phyloP scores from a whole-genome alignment of 208 protist genomes.

The Endotrypanum monterogeii region DNA sequence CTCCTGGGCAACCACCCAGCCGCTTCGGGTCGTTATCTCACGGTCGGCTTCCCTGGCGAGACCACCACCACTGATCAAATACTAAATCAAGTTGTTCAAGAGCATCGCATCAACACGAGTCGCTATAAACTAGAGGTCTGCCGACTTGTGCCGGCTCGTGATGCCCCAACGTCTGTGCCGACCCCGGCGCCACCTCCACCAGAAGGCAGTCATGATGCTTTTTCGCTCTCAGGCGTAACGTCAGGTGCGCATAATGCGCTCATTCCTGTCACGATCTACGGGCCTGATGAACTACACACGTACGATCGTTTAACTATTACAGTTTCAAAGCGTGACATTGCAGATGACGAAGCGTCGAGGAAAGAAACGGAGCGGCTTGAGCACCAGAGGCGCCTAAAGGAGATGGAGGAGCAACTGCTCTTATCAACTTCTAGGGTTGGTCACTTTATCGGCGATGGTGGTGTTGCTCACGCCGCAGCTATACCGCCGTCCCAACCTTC shows the following conservation, averaged over 20 bases:
- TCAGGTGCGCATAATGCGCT: slow-evolving; percentile 2
- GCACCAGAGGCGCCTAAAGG: slow-evolving; percentile 34
- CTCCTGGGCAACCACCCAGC: slow-evolving; percentile 79
- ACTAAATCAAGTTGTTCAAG: slow-evolving; percentile 51
- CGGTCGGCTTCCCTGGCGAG: slow-evolving; percentile 66
- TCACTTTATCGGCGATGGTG: neutral
- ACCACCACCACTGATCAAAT: slow-evolving; percentile 40
- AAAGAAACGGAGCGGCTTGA: slow-evolving; percentile 38
- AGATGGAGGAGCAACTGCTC: slow-evolving; percentile 51
- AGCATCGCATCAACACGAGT: slow-evolving; percentile 77
- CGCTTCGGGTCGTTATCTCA: slow-evolving; percentile 70
- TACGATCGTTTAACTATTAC: slow-evolving; percentile 74
- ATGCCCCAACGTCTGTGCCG: slow-evolving; percentile 9
- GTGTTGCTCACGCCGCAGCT: neutral
- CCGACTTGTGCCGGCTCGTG: slow-evolving; percentile 18
- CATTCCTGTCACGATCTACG: slow-evolving; percentile 12
- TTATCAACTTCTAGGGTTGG: neutral
- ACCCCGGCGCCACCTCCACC: neutral
- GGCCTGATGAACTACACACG: slow-evolving; percentile 42
- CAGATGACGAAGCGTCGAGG: slow-evolving; percentile 43
- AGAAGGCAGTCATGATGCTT: neutral
- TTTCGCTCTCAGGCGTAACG: neutral
- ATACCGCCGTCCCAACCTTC: neutral
- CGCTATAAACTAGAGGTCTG: slow-evolving; percentile 70
- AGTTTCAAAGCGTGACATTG: slow-evolving; percentile 60